phyloP scores from a whole-genome alignment of 192 early-diverging fungal genomes.

The Gamsiella multidivaricata region DNA sequence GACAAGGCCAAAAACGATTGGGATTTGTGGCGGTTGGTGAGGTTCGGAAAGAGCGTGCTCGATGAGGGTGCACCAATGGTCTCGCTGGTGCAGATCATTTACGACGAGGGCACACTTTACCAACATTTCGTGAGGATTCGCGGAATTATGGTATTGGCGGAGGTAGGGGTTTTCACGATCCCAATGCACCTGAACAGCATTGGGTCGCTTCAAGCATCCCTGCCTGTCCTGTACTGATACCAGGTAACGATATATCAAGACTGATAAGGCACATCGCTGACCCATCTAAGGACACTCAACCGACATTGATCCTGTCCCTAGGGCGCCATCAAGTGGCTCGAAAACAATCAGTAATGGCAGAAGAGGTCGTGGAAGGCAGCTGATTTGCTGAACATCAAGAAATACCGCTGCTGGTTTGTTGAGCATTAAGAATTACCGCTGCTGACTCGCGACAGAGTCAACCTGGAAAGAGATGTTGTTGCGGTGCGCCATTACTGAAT shows the following conservation, averaged over 20 bases:
- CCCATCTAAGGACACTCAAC: neutral
- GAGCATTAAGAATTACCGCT: slow-evolving; percentile 1
- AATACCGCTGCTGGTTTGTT: slow-evolving; percentile 2
- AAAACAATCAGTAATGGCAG: neutral
- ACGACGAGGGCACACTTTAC: slow-evolving; percentile 1
- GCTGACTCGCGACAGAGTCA: neutral
- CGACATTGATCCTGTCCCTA: slow-evolving; percentile 11
- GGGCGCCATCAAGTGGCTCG: slow-evolving; percentile 6
- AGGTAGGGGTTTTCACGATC: slow-evolving; percentile 5
- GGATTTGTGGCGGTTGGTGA: neutral
- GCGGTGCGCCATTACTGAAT: neutral
- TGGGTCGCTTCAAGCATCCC: slow-evolving; percentile 1
- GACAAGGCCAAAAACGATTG: slow-evolving; percentile 1
- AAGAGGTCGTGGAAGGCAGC: slow-evolving; percentile 5
- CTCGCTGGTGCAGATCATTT: slow-evolving; percentile 2
- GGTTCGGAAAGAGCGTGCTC: slow-evolving; percentile 6
- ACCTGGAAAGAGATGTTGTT: neutral
- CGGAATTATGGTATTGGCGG: slow-evolving; percentile 6
- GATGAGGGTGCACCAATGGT: slow-evolving; percentile 7
- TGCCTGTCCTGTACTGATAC: slow-evolving; percentile 4
- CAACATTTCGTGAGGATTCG: slow-evolving; percentile 5
- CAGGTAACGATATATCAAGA: slow-evolving; percentile 3
- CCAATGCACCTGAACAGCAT: neutral
- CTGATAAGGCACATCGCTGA: slow-evolving; percentile 5
- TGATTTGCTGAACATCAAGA: slow-evolving; percentile 2